Conservation (phyloP, 148 eudicot genomes). For the Chenopodium quinoa region DNA sequence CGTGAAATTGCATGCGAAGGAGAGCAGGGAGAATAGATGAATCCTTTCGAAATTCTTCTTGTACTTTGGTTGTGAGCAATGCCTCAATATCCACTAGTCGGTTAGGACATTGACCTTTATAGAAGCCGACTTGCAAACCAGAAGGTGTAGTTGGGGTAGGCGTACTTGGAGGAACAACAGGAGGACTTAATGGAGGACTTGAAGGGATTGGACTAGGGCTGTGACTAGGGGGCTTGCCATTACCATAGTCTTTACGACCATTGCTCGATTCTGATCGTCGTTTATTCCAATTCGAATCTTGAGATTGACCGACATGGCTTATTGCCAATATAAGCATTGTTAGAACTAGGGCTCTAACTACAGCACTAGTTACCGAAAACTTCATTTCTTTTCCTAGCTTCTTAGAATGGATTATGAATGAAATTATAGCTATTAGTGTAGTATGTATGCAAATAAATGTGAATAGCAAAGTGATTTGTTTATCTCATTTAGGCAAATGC, state of each 20-base stretch:
- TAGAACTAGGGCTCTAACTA: slow-evolving; percentile 1
- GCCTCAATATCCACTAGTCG: slow-evolving; percentile 17
- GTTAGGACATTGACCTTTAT: slow-evolving; percentile 12
- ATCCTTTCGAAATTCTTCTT: slow-evolving; percentile 19
- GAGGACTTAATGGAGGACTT: background rate
- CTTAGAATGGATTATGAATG: no score
- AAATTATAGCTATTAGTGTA: no score
- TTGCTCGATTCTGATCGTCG: background rate
- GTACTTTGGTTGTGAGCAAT: background rate
- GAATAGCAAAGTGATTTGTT: background rate
- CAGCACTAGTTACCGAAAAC: background rate
- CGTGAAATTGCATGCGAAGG: slow-evolving; percentile 32
- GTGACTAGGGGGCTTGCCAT: background rate
- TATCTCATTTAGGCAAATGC: background rate
- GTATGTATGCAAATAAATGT: background rate
- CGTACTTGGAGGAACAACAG: background rate
- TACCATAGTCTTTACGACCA: background rate
- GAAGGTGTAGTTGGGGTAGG: slow-evolving; percentile 7
- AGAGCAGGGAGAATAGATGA: slow-evolving; percentile 20
- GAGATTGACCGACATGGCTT: background rate
- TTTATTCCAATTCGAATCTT: background rate
- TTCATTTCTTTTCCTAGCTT: background rate
- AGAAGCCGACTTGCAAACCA: slow-evolving; percentile 13
- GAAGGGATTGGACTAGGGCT: background rate
- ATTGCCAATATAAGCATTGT: slow-evolving; percentile 12